phyloP scores from a whole-genome alignment of 2,329 filamentous ascomycete genomes.

The Claviceps sp. region DNA sequence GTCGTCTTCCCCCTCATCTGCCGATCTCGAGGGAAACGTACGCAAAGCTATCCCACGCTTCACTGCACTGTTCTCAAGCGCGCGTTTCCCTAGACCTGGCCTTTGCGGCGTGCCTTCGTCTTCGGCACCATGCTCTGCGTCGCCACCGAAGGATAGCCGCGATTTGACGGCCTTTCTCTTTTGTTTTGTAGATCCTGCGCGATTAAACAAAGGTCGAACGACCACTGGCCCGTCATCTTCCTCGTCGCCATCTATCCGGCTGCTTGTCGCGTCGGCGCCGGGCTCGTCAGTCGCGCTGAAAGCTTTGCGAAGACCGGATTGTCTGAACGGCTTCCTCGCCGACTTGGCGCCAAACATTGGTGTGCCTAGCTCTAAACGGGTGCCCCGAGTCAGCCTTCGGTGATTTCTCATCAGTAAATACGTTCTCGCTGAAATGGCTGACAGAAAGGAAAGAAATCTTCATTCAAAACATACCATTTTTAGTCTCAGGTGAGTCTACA shows the following conservation, averaged over 20 bases:
- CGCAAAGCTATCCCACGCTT: slow-evolving; percentile 36
- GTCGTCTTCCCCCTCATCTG: slow-evolving; percentile 46
- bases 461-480: slow-evolving; percentile 24
- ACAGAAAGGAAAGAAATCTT: neutral
- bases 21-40: slow-evolving; percentile 38
- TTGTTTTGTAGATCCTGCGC: slow-evolving; percentile 37
- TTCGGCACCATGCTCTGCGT: slow-evolving; percentile 32
- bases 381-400: slow-evolving; percentile 19
- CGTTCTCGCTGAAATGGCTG: slow-evolving; percentile 9
- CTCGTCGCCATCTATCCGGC: slow-evolving; percentile 22
- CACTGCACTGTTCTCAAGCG: slow-evolving; percentile 52
- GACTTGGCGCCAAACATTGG: slow-evolving; percentile 29
- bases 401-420: slow-evolving; percentile 18
- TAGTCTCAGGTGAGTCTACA: slow-evolving; percentile 13
- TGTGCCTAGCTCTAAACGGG: slow-evolving; percentile 19
- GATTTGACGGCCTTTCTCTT: slow-evolving; percentile 50
- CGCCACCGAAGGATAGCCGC: slow-evolving; percentile 64
- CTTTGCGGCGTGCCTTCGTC: slow-evolving; percentile 49
- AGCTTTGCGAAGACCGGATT: slow-evolving; percentile 44
- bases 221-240: slow-evolving; percentile 34
- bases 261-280: slow-evolving; percentile 10
- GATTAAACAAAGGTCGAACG: slow-evolving; percentile 32
- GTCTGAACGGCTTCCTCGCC: slow-evolving; percentile 39
- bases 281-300: slow-evolving; percentile 33
- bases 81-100: slow-evolving; percentile 48